A percentile compares a stretch with the other conserved stretches of the same genome.
Conservation (phyloP, 805 yeast genomes). For the Barnettozyma sucrosica region DNA sequence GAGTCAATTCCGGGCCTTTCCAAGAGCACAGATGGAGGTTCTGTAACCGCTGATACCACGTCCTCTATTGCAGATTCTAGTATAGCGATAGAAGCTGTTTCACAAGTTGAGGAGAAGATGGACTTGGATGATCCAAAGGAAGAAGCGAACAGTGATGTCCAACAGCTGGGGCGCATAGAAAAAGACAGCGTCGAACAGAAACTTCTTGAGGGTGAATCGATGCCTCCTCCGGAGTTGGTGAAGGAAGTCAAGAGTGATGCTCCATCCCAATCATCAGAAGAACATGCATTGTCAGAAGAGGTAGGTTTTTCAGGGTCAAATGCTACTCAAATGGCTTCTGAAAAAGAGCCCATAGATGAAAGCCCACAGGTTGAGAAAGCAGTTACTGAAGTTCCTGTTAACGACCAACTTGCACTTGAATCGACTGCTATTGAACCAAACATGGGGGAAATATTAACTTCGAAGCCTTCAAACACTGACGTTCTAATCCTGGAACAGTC, state of each 20-base stretch:
- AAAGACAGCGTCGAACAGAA: not conserved
- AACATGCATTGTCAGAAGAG: not conserved
- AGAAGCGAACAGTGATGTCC: not conserved
- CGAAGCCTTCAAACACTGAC: not conserved
- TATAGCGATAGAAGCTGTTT: not conserved
- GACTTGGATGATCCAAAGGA: not conserved
- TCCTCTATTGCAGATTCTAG: conserved; percentile 1
- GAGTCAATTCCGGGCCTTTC: conserved; percentile 41
- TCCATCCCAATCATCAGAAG: not conserved
- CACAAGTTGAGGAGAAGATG: conserved; percentile 5
- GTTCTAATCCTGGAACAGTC: not conserved
- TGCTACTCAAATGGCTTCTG: not conserved
- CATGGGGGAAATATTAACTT: not conserved
- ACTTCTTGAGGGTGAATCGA: too few relatives aligned
- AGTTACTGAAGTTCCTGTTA: not conserved
- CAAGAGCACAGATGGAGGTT: conserved; percentile 16
- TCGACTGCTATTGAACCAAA: not conserved
- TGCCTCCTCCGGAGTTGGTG: not conserved
- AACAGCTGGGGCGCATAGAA: not conserved
- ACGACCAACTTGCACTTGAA: not conserved
- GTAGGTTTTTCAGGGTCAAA: not conserved
- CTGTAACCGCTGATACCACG: conserved; percentile 16
- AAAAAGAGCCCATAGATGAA: not conserved
- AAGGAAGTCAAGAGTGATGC: not conserved
- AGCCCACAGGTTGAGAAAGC: not conserved